A percentile compares a stretch with the other conserved stretches of the same genome.
phyloP scores from a whole-genome alignment of 805 yeast species.

The Sugiyamaella smithiae region DNA sequence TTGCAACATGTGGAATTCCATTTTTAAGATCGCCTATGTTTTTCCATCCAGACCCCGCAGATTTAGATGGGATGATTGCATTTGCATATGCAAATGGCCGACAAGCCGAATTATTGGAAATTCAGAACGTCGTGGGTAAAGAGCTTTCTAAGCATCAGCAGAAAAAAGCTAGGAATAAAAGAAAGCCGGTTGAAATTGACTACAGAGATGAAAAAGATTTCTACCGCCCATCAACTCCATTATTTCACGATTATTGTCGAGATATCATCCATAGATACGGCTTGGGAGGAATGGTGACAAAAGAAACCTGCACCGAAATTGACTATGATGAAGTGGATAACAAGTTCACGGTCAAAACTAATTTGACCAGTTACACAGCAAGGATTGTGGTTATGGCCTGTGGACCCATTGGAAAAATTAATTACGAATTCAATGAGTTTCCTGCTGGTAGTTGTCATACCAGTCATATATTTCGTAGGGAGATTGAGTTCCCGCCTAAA shows the following conservation, averaged over 20 bases:
- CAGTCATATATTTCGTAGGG: constrained; percentile 13
- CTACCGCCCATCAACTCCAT: constrained; percentile 42
- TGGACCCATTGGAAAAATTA: constrained; percentile 19
- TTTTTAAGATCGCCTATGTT: constrained; percentile 47
- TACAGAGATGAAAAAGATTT: constrained; percentile 46
- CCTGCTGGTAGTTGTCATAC: constrained; percentile 21
- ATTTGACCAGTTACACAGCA: constrained; percentile 34
- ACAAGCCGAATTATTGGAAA: constrained; percentile 41
- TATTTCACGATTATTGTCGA: constrained; percentile 41
- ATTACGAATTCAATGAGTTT: constrained; percentile 13
- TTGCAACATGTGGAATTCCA: constrained; percentile 43
- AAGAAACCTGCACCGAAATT: constrained; percentile 38
- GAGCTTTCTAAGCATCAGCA: constrained; percentile 45
- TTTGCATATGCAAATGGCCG: constrained; percentile 38
- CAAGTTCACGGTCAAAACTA: constrained; percentile 38
- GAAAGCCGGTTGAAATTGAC: constrained; percentile 31
- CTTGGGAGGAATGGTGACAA: constrained; percentile 32
- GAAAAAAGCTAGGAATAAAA: constrained; percentile 25
- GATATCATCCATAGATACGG: constrained; percentile 37
- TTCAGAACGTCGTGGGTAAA: constrained; percentile 42
- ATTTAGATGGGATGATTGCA: constrained; percentile 44
- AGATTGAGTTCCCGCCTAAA: constrained; percentile 12
- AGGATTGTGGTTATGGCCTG: constrained; percentile 21
- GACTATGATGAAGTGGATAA: constrained; percentile 32
- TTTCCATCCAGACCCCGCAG: constrained; percentile 46